Base-by-base conservation (phyloP, 371 early-diverging fungal species). In the Nematocida sp. region DNA sequence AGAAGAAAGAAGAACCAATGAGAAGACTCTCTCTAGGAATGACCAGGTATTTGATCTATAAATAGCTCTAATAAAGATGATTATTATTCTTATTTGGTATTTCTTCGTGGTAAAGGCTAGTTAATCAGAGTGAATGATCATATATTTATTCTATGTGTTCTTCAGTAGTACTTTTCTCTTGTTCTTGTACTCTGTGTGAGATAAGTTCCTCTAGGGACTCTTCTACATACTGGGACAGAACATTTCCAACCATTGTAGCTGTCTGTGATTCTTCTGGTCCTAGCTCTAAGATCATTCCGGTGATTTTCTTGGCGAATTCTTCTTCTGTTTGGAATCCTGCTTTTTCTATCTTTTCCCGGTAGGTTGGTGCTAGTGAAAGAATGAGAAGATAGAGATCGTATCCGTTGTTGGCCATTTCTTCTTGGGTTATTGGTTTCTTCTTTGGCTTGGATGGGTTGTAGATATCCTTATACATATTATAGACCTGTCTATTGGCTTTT, bases 291-390 rank as follows among this genome's bases (percentile, higher is more conserved):
- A 81, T 65, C 60, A 78, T 47, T 32, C 58, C 70, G 15, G 79
- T 76, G 7, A 81, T 77, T 49, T 78, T 79, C 35, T 61, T 57
- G n/a, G 83, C 74, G 75, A 83, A 83, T 43, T 79, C 83, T 25
- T 65, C 75, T 40, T 61, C 65, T 9, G 77, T 67, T 21, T 48
- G 40, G 17, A 79, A 77, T n/a, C 79, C 78, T 13, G 78, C 67
- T 15, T 51, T 17, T 7, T 43, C 48, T 70, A 79, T 81, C 61
- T 80, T 58, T 17, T 77, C 62, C 31, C 55, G 51, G 58, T 77
- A 80, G 53, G 35, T 65, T n/a, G 64, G 77, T 9, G 82, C 82
- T 1, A 75, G 32, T 25, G 57, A 60, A 1, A 79, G 55, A 17
- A 82, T 75, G 25, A 77, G 66, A 2, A 53, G 55, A 57, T 78